phyloP scores from a whole-genome alignment of 2,329 filamentous ascomycete species.

The Biscogniauxia sp. region DNA sequence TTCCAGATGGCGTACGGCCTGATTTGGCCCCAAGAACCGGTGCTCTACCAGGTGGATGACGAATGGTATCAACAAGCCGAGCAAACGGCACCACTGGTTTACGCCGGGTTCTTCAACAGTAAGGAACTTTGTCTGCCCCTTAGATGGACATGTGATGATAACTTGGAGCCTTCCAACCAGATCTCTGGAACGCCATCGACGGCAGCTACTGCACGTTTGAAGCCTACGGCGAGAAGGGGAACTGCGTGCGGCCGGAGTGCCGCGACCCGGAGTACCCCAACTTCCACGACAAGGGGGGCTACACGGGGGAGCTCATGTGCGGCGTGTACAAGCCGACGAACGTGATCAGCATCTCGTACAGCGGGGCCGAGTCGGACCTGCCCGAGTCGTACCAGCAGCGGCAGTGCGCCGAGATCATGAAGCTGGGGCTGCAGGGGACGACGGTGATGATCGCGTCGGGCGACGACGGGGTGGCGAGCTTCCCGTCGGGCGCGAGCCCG shows the following conservation, averaged over 20 bases:
- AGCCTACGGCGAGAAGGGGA: slow-evolving; percentile 48
- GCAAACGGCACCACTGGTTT: slow-evolving; percentile 20
- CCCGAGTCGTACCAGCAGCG: slow-evolving; percentile 53
- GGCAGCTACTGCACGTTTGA: slow-evolving; percentile 51
- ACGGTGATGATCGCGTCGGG: slow-evolving; percentile 48
- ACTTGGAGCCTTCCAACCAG: slow-evolving; percentile 16
- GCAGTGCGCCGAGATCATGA: slow-evolving; percentile 51
- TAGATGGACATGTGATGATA: background rate
- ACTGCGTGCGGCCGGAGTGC: slow-evolving; percentile 37
- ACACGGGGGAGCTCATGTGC: slow-evolving; percentile 42
- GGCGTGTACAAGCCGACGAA: slow-evolving; percentile 32
- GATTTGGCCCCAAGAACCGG: slow-evolving; percentile 49
- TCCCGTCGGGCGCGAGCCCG: slow-evolving; percentile 19
- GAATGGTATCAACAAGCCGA: slow-evolving; percentile 36
- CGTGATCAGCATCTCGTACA: slow-evolving; percentile 53
- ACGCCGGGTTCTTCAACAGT: slow-evolving; percentile 34
- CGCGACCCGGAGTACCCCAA: slow-evolving; percentile 53
- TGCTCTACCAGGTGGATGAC: slow-evolving; percentile 47
- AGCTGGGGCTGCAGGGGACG: slow-evolving; percentile 49
- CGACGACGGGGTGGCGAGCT: slow-evolving; percentile 45
- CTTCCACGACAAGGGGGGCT: slow-evolving; percentile 43
- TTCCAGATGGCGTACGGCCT: slow-evolving; percentile 47
- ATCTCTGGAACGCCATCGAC: slow-evolving; percentile 51
- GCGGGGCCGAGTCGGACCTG: slow-evolving; percentile 51
- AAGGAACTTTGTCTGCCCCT: slow-evolving; percentile 1